phyloP scores from a whole-genome alignment of 176 grass and related monocot genomes.

The Carex pumila region DNA sequence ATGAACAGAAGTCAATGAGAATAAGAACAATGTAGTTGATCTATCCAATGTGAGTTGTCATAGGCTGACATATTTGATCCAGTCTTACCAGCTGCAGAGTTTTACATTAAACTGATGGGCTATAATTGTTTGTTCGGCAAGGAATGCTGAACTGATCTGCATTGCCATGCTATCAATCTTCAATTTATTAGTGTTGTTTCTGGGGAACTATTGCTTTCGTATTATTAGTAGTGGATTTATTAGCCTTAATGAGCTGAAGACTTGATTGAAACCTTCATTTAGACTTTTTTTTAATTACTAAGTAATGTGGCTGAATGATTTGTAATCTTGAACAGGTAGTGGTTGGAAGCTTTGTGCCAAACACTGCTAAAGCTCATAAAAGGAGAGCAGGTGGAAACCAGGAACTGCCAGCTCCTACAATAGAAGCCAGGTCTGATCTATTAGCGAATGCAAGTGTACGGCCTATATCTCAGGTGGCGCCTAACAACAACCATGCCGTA shows the following conservation, averaged over 20 bases:
- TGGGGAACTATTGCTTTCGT: not conserved
- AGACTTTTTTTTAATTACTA: not conserved
- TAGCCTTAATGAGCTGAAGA: not conserved
- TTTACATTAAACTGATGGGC: not conserved
- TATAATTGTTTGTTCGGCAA: not conserved
- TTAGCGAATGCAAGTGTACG: conserved; percentile 43
- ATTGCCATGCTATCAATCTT: not conserved
- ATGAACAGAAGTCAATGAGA: not conserved
- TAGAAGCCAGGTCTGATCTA: conserved; percentile 18
- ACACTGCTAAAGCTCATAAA: conserved; percentile 80
- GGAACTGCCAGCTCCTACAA: not conserved
- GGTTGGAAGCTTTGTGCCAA: conserved; percentile 83
- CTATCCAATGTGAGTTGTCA: not conserved
- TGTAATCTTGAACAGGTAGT: conserved; percentile 44
- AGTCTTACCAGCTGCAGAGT: not conserved
- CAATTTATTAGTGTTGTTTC: not conserved
- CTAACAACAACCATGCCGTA: conserved; percentile 25
- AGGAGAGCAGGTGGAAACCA: conserved; percentile 33
- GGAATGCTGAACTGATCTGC: not conserved
- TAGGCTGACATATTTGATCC: not conserved
- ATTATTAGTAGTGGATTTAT: not conserved
- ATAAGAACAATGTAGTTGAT: not conserved
- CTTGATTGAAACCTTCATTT: not conserved
- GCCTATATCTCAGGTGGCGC: conserved; percentile 75
- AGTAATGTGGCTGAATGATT: not conserved